Base-by-base conservation (phyloP, 1,284 basidiomycete species). In the Hymenochaete sp. region DNA sequence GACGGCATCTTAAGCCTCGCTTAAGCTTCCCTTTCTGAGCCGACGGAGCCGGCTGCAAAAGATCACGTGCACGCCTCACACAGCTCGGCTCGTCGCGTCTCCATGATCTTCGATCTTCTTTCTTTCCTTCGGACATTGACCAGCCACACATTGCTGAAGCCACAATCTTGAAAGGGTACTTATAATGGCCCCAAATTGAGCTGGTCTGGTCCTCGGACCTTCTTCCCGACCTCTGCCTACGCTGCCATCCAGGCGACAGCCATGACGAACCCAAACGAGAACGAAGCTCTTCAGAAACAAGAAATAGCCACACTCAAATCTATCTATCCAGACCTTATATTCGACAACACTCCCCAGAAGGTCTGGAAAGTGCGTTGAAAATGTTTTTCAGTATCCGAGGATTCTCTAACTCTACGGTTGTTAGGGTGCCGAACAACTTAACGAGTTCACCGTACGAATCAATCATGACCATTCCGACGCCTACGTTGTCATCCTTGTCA, bases 221-320 rank as follows among this genome's bases (percentile, higher is more conserved):
- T 79, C 71, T 68, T 69, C 68, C 71, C 59, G 64, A 45, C 38
- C 22, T 37, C 21, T n/a, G 35, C 43, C 18, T 32, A 22, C 24
- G 38, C 31, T 22, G 37, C 25, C 27, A 41, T 6, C 22, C 26
- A 27, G 8, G 8, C 31, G n/a, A n/a, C n/a, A n/a, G n/a, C n/a
- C n/a, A n/a, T n/a, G n/a, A n/a, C n/a, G n/a, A n/a, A 13, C 21
- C 25, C 16, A 37, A 45, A 25, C 27, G 70, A 75, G 52, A 70
- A 72, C 52, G 76, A 81, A 66, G 79, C 83, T 68, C 67, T 71
- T 59, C 83, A 87, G 65, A 68, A 77, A 53, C 65, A 74, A 52
- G 84, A 88, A 70, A 81, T 87, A 54, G 82, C 78, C 42, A 82
- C 76, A 35, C 68, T 88, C 52, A 74, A 77, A 62, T 80, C 83